Percentiles rank a stretch among this genome's conserved stretches.
phyloP scores from a whole-genome alignment of 2,329 filamentous ascomycete species.

The Trichoderma sp. region DNA sequence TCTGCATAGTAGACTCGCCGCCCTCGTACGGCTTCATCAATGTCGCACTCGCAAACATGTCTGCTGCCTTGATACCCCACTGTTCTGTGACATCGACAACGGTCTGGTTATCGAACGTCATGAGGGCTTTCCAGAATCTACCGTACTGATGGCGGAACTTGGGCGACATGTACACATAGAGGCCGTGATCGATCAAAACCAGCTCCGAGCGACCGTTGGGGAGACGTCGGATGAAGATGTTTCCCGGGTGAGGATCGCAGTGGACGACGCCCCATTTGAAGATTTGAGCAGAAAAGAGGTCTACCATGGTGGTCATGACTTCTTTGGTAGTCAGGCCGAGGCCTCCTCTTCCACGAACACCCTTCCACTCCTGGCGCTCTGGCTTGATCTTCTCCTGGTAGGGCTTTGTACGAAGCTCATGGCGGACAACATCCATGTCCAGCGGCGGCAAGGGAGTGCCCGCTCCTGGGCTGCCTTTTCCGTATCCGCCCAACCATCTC shows the following conservation, averaged over 20 bases:
- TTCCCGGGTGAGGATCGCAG: conserved; percentile 95
- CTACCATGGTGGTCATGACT: conserved; percentile 95
- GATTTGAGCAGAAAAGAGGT: conserved; percentile 96
- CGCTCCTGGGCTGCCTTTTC: conserved; percentile 75
- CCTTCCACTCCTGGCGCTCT: conserved; percentile 76
- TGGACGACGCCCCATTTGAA: conserved; percentile 96
- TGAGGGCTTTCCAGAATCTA: conserved; percentile 88
- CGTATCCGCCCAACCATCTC: conserved; percentile 76
- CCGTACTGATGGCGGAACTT: conserved; percentile 84
- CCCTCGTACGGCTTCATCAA: conserved; percentile 89
- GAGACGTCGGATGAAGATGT: conserved; percentile 90
- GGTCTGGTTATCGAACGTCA: conserved; percentile 88
- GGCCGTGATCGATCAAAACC: conserved; percentile 93
- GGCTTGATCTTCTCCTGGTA: conserved; percentile 70
- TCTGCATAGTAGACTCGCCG: conserved; percentile 67
- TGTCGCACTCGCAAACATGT: conserved; percentile 89
- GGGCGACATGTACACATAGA: conserved; percentile 89
- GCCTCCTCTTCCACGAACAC: conserved; percentile 70
- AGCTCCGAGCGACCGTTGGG: conserved; percentile 83
- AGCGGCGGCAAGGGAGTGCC: conserved; percentile 61
- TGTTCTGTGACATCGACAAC: conserved; percentile 69
- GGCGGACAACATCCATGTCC: conserved; percentile 48
- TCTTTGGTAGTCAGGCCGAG: conserved; percentile 80
- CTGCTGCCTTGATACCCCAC: conserved; percentile 88
- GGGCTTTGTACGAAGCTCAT: conserved; percentile 52